Percentiles rank a stretch among this genome's conserved stretches.
Evolutionary conservation across 148 eudicot species (phyloP).

Genomic region (Silene latifolia): DNA sequence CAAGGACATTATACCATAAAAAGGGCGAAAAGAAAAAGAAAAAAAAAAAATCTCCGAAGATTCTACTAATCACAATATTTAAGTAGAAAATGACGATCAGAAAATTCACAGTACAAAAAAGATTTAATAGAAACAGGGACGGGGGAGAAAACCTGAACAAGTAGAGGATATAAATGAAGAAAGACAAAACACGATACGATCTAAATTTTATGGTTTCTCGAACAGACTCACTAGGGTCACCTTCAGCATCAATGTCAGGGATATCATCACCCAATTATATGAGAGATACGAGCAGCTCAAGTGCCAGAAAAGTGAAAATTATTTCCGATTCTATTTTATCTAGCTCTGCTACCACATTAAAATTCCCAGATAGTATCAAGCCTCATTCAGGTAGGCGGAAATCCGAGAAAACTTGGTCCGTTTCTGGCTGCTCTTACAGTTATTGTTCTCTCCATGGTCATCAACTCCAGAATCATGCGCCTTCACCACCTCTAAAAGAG

Average conservation of each 20-base stretch:
- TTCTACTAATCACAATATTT: conserved; percentile 19
- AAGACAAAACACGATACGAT: conserved; percentile 26
- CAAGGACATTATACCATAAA: conserved; percentile 14
- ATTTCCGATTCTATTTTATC: conserved; percentile 26
- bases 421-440: conserved; percentile 64
- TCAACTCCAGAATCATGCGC: conserved; percentile 28
- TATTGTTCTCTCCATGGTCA: conserved; percentile 83
- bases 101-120: conserved; percentile 20
- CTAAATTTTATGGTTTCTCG: not conserved
- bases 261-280: conserved; percentile 39
- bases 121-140: conserved; percentile 25
- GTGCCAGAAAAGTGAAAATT: conserved; percentile 38
- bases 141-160: conserved; percentile 38
- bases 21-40: not conserved
- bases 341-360: conserved; percentile 12
- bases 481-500: conserved; percentile 43
- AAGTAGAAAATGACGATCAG: conserved; percentile 24
- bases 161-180: conserved; percentile 33
- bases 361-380: conserved; percentile 33
- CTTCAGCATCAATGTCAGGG: conserved; percentile 22
- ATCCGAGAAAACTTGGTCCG: conserved; percentile 30
- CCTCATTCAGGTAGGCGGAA: conserved; percentile 33
- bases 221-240: conserved; percentile 10
- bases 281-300: conserved; percentile 44
- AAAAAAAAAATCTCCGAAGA: conserved; percentile 13